phyloP scores from a whole-genome alignment of 306 rosid genomes.

The Prunus mira region DNA sequence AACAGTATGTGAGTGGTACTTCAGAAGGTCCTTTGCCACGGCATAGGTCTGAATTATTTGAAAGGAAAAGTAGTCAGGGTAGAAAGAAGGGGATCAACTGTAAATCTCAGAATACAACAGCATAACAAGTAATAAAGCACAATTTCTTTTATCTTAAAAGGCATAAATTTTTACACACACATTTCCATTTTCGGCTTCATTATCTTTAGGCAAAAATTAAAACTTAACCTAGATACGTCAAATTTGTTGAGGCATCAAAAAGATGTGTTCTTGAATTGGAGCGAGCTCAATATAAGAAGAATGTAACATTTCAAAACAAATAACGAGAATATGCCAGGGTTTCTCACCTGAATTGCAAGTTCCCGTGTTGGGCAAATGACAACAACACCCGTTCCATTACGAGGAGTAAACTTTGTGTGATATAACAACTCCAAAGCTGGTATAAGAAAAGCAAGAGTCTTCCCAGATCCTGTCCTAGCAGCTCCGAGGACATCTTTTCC shows the following conservation, averaged over 20 bases:
- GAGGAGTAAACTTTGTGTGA: conserved; percentile 55
- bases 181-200: too few species aligned
- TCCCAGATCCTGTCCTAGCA: conserved; percentile 95
- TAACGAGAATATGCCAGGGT: background rate
- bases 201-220: too few species aligned
- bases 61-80: conserved; percentile 13
- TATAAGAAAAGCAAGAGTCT: conserved; percentile 85
- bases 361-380: conserved; percentile 94
- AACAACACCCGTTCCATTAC: conserved; percentile 79
- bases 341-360: conserved; percentile 86
- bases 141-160: too few species aligned
- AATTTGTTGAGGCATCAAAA: too few species aligned
- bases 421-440: conserved; percentile 82
- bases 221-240: too few species aligned
- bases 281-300: background rate
- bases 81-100: background rate
- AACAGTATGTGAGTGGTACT: conserved; percentile 84
- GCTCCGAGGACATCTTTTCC: conserved; percentile 94
- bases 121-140: background rate
- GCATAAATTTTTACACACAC: too few species aligned
- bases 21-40: conserved; percentile 85
- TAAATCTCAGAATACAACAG: background rate
- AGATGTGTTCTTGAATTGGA: background rate
- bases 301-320: background rate
- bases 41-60: conserved; percentile 68